Evolutionary conservation across 176 grass and related monocot genomes (phyloP).

Genomic region (Triticum turgidum): DNA sequence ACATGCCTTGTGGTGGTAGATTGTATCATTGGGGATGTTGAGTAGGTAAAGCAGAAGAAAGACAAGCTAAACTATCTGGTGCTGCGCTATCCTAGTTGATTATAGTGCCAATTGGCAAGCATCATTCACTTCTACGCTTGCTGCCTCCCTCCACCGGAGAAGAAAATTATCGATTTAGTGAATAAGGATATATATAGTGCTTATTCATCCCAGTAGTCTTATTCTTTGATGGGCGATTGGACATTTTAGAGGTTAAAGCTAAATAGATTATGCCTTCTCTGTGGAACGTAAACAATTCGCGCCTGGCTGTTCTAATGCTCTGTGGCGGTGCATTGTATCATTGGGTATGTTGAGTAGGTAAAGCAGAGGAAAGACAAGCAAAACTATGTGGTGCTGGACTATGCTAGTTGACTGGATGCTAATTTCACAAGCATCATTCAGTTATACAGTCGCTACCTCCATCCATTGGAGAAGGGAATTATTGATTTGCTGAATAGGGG

Average conservation of each 20-base stretch:
- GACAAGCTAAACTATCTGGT: too few species aligned
- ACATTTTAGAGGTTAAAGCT: background rate
- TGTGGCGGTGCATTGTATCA: background rate
- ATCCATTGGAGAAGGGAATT: background rate
- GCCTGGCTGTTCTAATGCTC: background rate
- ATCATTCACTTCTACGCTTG: too few species aligned
- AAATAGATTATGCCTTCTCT: too few species aligned
- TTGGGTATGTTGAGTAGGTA: background rate
- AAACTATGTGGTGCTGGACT: background rate
- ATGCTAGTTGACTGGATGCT: constrained; percentile 4
- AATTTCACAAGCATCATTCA: background rate
- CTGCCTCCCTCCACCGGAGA: too few species aligned
- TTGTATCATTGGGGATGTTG: too few species aligned
- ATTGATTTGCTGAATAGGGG: background rate
- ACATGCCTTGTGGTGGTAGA: too few species aligned
- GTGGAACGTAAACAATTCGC: background rate
- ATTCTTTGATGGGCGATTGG: background rate
- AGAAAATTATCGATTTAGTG: too few species aligned
- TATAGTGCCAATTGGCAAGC: too few species aligned
- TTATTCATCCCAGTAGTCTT: background rate
- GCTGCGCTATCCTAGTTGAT: too few species aligned
- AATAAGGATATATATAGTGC: background rate
- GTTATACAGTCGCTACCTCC: background rate
- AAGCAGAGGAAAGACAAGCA: background rate
- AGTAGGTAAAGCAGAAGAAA: too few species aligned